Evolutionary conservation across 441 rosid species (phyloP).

Genomic region (Erodium trifolium): DNA sequence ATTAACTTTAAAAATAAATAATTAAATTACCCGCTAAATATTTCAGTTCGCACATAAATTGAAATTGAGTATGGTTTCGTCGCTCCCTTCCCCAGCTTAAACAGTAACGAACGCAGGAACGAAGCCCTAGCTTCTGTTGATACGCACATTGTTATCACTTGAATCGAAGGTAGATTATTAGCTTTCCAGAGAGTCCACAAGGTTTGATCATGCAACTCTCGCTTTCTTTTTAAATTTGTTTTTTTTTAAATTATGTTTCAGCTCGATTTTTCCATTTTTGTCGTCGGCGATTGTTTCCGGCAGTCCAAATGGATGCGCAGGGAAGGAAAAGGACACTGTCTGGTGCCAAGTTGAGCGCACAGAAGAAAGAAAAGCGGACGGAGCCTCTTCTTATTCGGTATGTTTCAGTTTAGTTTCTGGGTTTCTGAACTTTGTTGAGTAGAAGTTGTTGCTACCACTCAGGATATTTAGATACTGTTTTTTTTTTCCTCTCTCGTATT

Average conservation of each 20-base stretch:
- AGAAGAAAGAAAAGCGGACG: constrained; percentile 64
- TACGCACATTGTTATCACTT: background rate
- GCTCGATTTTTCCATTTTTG: background rate
- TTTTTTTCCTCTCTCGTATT: background rate
- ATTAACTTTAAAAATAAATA: background rate
- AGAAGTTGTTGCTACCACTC: background rate
- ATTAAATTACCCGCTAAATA: no score
- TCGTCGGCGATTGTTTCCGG: background rate
- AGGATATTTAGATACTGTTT: background rate
- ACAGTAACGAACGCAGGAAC: background rate
- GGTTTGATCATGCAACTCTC: no score
- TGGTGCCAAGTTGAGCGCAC: constrained; percentile 74
- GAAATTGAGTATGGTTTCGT: no score
- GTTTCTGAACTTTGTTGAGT: background rate
- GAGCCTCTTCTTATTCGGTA: constrained; percentile 87
- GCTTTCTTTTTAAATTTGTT: no score
- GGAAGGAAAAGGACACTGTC: constrained; percentile 72
- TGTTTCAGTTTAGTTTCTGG: background rate
- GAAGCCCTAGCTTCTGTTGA: background rate
- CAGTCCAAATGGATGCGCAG: constrained; percentile 45
- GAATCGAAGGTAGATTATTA: no score
- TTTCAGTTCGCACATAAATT: no score
- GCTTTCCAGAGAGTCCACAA: no score
- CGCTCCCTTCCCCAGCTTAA: background rate
- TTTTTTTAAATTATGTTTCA: no score